Conservation (phyloP, 2,329 filamentous ascomycete genomes). For the Metarhizium humberi region DNA sequence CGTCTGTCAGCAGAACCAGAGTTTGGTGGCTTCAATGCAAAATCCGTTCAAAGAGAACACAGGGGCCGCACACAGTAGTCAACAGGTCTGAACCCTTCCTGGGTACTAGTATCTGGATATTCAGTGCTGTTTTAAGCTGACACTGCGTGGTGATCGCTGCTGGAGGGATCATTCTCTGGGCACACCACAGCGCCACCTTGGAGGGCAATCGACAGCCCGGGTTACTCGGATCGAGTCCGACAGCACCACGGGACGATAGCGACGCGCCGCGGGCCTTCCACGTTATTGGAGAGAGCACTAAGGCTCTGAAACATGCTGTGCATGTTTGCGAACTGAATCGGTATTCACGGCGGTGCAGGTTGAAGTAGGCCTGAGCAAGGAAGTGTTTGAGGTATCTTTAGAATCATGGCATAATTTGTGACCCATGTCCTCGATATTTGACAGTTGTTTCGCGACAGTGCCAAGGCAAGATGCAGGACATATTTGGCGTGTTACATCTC, state of each 20-base stretch:
- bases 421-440: not conserved
- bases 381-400: constrained; percentile 4
- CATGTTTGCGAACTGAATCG: not conserved
- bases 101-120: too few species aligned
- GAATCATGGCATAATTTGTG: not conserved
- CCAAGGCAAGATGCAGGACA: not conserved
- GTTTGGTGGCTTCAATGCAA: too few species aligned
- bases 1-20: not conserved
- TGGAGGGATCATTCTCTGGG: not conserved
- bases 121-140: too few species aligned
- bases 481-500: not conserved
- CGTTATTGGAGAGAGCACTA: not conserved
- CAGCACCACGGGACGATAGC: not conserved
- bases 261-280: not conserved
- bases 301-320: not conserved
- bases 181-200: not conserved
- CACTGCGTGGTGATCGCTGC: too few species aligned
- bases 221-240: not conserved
- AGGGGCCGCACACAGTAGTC: too few species aligned
- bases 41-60: too few species aligned
- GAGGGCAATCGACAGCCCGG: too few species aligned
- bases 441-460: not conserved
- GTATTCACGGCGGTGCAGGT: not conserved
- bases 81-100: too few species aligned
- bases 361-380: not conserved